Evolutionary conservation across 495 filamentous ascomycete genomes (phyloP), one percentile per base, ranked within the genome.

Genomic region (Clavariopsis aquatica): DNA sequence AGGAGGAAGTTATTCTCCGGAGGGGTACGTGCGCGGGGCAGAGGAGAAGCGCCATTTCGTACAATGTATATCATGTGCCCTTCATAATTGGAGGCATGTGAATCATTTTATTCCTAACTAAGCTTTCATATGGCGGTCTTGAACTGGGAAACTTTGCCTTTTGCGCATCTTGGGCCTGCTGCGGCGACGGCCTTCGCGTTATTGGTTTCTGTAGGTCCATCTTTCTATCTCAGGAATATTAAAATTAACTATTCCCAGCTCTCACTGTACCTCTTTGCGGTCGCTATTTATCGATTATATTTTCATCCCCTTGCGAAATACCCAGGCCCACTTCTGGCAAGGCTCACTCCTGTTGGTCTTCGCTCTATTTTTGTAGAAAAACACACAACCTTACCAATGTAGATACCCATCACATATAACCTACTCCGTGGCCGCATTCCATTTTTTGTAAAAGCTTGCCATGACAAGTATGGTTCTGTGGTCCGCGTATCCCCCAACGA

Each of bases 241-340:
- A 12, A 24, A 20, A 17, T 47, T 34, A 20, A 34, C 49, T 45
- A 3, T 34, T 34, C 3, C 23, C 17, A 46, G 61, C 15, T 58
- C 7, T 64, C 38, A 0, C 19, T 57, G 13, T 64, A 64, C 45
- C 45, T 57, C 12, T 49, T 43, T 12, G 43, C 22, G 1, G 26
- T 49, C 22, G 63, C 22, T 6, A 47, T 60, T 43, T 65, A 65
- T 24, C 43, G 63, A 43, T 36, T 65, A 10, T 68, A 68, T 23
- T 62, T 68, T 15, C 65, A 68, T 41, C 65, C 65, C n/a, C 65
- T 68, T 29, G 58, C 65, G 15, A 62, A 60, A 41, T 68, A 53
- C 52, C 65, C 65, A 8, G 65, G 65, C 0, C 65, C 65, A 2
- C 34, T 57, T n/a, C 52, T 63, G 5, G 52, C 58, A 28, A 28